These are phyloP conservation scores for Sodiomyces alkalinus DNA, from an alignment of 2,329 filamentous ascomycete genomes.

Conservation along the genomic window DNA sequence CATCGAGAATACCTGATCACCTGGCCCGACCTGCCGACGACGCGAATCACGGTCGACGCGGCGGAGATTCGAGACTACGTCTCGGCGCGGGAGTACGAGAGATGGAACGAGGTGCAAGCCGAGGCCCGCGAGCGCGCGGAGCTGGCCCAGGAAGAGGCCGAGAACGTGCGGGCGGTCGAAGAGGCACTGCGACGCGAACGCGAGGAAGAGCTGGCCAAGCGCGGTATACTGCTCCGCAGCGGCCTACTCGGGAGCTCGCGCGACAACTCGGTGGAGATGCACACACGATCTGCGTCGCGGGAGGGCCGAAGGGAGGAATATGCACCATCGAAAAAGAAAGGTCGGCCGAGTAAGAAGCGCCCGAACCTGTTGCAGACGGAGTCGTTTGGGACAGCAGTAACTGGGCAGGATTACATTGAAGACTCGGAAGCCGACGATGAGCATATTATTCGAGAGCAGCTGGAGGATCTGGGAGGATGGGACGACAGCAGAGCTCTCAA, in stretches of 20 bases:
- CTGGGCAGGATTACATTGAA: too few species aligned
- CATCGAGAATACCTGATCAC: constrained; percentile 38
- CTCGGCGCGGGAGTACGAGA: constrained; percentile 37
- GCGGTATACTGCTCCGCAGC: constrained; percentile 1
- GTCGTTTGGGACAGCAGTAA: too few species aligned
- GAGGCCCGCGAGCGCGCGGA: constrained; percentile 26
- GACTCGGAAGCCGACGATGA: too few species aligned
- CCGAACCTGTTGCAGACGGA: too few species aligned
- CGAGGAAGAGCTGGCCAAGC: constrained; percentile 2
- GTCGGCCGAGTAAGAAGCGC: too few species aligned
- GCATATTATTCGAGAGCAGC: too few species aligned
- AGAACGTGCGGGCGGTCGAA: constrained; percentile 5
- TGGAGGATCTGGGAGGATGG: too few species aligned
- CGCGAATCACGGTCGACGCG: constrained; percentile 28
- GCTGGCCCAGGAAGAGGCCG: constrained; percentile 12
- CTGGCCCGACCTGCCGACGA: constrained; percentile 36
- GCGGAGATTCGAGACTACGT: constrained; percentile 41
- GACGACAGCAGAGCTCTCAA: too few species aligned
- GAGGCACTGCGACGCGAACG: neutral
- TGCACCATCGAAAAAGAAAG: too few species aligned
- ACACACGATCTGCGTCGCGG: too few species aligned
- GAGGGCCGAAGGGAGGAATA: too few species aligned
- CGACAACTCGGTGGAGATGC: too few species aligned
- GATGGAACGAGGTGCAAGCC: constrained; percentile 35
- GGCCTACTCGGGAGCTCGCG: neutral